These are phyloP conservation scores for Orbilia brochopaga DNA, from an alignment of 2,329 filamentous ascomycete genomes.

Conservation along the genomic window DNA sequence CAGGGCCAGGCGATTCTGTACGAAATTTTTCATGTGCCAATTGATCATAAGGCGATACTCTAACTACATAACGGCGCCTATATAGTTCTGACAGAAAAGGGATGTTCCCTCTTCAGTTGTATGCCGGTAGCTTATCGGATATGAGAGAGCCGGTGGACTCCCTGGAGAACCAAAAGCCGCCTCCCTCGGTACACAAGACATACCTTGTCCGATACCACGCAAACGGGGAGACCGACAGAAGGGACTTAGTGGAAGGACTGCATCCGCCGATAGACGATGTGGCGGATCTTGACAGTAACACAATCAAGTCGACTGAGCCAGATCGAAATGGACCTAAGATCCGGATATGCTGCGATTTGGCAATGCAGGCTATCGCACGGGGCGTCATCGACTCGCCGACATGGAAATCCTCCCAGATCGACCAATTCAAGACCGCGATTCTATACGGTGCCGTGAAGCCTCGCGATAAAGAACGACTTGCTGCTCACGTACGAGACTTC, in stretches of 20 bases:
- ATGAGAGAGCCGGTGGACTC: not conserved
- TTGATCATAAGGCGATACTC: not conserved
- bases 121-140: not conserved
- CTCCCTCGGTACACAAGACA: constrained; percentile 11
- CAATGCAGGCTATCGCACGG: not conserved
- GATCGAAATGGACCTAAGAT: not conserved
- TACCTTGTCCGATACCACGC: constrained; percentile 17
- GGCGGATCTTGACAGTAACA: constrained; percentile 1
- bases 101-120: not conserved
- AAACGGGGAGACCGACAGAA: not conserved
- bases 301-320: not conserved
- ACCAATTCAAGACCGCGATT: not conserved
- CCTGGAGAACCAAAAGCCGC: not conserved
- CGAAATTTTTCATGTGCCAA: not conserved
- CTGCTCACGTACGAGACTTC: constrained; percentile 24
- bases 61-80: not conserved
- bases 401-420: constrained; percentile 14
- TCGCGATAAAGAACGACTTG: constrained; percentile 1
- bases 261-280: constrained; percentile 4
- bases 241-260: not conserved
- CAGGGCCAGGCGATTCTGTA: constrained; percentile 19
- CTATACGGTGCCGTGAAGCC: not conserved
- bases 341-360: constrained; percentile 14
- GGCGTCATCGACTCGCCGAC: not conserved
- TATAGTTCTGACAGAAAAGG: not conserved